Conservation (phyloP, 2,329 filamentous ascomycete genomes). For the Phoma sp. region DNA sequence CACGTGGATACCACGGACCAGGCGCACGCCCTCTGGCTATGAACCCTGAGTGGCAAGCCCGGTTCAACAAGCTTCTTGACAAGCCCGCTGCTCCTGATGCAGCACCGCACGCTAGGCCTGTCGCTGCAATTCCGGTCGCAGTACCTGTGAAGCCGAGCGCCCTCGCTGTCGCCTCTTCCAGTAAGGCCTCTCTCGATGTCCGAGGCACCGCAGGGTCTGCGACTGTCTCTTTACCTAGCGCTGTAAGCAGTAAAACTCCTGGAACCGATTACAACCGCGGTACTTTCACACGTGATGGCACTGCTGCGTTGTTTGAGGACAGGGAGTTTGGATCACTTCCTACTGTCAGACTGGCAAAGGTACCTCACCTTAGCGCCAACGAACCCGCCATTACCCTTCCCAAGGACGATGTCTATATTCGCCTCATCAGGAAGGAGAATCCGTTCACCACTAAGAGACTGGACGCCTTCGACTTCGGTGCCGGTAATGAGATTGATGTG, state of each 20-base stretch:
- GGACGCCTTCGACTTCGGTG: constrained; percentile 34
- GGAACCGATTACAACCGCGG: constrained; percentile 43
- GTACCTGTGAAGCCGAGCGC: constrained; percentile 51
- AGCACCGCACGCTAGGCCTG: constrained; percentile 16
- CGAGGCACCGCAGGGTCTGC: constrained; percentile 59
- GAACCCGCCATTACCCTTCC: constrained; percentile 35
- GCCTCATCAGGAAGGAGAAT: constrained; percentile 37
- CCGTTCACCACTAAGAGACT: constrained; percentile 38
- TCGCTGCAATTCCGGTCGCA: constrained; percentile 39
- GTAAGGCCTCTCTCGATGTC: constrained; percentile 65
- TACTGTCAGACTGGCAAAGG: constrained; percentile 43
- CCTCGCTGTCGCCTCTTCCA: constrained; percentile 71
- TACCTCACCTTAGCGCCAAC: constrained; percentile 43
- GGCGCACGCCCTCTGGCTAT: constrained; percentile 51
- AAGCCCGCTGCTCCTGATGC: constrained; percentile 59
- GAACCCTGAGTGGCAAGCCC: constrained; percentile 75
- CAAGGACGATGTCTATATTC: constrained; percentile 27
- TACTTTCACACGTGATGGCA: constrained; percentile 50
- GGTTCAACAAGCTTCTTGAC: constrained; percentile 78
- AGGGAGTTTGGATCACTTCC: constrained; percentile 58
- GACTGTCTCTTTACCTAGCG: constrained; percentile 73
- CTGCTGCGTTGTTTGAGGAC: constrained; percentile 55
- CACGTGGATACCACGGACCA: constrained; percentile 35
- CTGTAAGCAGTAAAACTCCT: constrained; percentile 28
- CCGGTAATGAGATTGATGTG: constrained; percentile 37